Evolutionary conservation across 169 alveolate species (phyloP), one percentile per base, ranked within the genome.

Genomic region (Plasmodium inui): DNA sequence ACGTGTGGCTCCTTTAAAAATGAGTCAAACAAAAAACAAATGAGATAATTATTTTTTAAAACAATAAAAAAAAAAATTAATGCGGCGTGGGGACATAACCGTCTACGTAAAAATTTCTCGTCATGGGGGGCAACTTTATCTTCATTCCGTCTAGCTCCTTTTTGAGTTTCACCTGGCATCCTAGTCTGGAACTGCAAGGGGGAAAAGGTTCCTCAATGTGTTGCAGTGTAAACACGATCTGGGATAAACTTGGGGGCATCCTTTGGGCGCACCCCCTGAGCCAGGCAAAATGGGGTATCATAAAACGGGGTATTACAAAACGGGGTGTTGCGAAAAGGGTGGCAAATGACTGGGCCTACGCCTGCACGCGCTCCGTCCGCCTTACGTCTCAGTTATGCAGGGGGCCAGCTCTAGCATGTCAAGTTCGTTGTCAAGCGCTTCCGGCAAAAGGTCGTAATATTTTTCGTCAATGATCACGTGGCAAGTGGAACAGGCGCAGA

Each of bases 401-500:
- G 99, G 99, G 4, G 99, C 99, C 92, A 98, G 91, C 95, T 99
- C 99, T 26, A 99, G 94, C 97, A 98, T 96, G 92, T 99, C 99
- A 79, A 98, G 98, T 80, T 99, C 99, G 50, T 97, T 98, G 61
- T 97, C 99, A 10, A 95, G 81, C 2, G 99, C 98, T 26, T 96
- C 98, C 30, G 97, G 98, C 34, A 98, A 89, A 46, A 96, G 92
- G 50, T 99, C 98, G 93, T 98, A 98, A 32, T 97, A 84, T 55
- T 97, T 96, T 92, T 98, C 97, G 61, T 97, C 99, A 82, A 99
- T 93, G 34, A 98, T 98, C 3, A 99, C 99, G 95, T 99, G 99
- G 92, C 99, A 99, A 0, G 99, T 99, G 12, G 99, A 98, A 83
- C 99, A 99, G 1, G 99, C 99, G 55, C 97, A 95, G 70, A 98